Conservation (phyloP, 768 basidiomycete species). For the Lactarius psammicola region DNA sequence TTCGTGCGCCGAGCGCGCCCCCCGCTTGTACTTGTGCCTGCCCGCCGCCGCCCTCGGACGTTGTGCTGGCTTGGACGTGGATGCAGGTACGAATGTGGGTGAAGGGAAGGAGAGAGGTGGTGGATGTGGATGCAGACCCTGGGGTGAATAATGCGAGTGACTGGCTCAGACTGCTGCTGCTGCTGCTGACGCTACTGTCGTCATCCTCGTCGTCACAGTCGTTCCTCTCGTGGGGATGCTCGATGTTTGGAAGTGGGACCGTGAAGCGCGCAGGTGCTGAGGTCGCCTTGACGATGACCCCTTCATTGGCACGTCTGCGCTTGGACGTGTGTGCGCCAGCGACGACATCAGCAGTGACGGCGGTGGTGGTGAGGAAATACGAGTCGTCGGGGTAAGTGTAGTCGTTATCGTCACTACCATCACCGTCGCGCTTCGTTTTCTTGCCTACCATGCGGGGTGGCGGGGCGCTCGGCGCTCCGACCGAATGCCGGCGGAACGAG, state of each 20-base stretch:
- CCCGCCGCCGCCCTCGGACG: not conserved
- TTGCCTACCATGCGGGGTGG: not conserved
- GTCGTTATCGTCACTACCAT: not conserved
- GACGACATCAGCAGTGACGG: not conserved
- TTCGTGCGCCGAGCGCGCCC: not conserved
- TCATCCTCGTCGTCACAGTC: not conserved
- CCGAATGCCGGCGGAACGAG: constrained; percentile 2
- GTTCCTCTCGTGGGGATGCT: not conserved
- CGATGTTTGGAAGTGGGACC: not conserved
- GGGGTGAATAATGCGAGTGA: not conserved
- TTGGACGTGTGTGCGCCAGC: not conserved
- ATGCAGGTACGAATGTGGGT: not conserved
- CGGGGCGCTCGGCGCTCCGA: not conserved
- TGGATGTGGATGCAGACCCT: not conserved
- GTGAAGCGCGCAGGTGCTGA: constrained; percentile 12
- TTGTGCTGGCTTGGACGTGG: not conserved
- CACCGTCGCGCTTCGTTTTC: constrained; percentile 5
- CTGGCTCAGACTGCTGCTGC: not conserved
- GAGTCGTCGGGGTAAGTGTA: not conserved
- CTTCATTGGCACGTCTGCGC: not conserved
- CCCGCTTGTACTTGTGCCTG: not conserved
- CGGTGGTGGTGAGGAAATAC: not conserved
- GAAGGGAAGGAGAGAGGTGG: too few species aligned
- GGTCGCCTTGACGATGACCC: not conserved
- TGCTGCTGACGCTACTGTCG: not conserved